Base-by-base conservation (phyloP, 129 eudicot species). In the Arctium lappa region DNA sequence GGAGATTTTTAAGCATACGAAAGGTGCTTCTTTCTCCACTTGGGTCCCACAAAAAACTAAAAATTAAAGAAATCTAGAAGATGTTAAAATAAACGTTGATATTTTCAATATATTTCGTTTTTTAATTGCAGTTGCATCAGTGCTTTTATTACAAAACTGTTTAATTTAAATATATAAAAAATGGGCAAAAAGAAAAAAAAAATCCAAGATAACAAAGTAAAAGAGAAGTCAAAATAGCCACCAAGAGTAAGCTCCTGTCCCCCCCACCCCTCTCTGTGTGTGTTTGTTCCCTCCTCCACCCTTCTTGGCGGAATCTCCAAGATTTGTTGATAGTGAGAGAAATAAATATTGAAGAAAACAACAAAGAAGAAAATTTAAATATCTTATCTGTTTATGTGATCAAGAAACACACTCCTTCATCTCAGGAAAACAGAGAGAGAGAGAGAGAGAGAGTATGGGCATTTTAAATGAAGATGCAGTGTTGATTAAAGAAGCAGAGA, bases 391-490 rank as follows among this genome's bases (percentile, higher is more conserved):
- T 44, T 83, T 75, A 38, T 83, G 82, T 71, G 85, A 66, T 31
- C 81, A 66, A 76, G 9, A 82, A 82, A 46, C 75, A 42, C 18
- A 1, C 11, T 31, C 63, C 31, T 4, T 74, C 53, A 69, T 12
- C 27, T n/a, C 11, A 68, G 44, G 36, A 79, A 22, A 22, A 11
- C 8, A 8, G 0, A 33, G 36, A 33, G 36, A 2, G 6, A 30
- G 34, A 76, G 32, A 3, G 40, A 76, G 46, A 74, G 65, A 56
- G 42, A 68, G 80, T 32, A 91, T 91, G 97, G 97, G 93, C 10
- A 86, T 88, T 31, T 69, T 86, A 10, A 82, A 80, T 72, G 97
- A 91, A 36, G 97, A 91, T 62, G 91, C 88, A 18, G 97, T 91
- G 7, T 68, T 89, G 83, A 88, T 91, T 44, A 89, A 89, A 82